Percentiles rank a stretch among this genome's conserved stretches.
These are phyloP conservation scores for Helicocarpus griseus DNA, from an alignment of 2,329 filamentous ascomycete genomes.

Conservation along the genomic window DNA sequence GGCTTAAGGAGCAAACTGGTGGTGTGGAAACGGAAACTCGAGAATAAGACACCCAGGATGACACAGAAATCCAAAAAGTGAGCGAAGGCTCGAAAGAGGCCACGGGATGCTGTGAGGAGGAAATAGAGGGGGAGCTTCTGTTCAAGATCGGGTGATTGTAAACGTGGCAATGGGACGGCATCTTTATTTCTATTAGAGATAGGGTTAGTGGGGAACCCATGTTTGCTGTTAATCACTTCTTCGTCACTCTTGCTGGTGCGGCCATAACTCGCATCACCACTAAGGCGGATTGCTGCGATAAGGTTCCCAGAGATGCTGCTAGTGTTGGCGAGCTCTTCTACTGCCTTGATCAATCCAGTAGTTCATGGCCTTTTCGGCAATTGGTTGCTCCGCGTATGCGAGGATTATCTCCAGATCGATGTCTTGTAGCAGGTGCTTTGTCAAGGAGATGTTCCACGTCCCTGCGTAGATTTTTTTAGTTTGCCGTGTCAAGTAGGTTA, in stretches of 20 bases:
- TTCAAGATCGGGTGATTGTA: not conserved
- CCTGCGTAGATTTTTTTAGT: not conserved
- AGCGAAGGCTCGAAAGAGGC: not conserved
- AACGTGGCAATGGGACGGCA: not conserved
- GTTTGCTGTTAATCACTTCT: no score
- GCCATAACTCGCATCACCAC: no score
- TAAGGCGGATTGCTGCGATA: not conserved
- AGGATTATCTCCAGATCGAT: not conserved
- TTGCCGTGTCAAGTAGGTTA: not conserved
- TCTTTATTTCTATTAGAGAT: not conserved
- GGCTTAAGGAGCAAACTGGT: not conserved
- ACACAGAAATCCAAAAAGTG: not conserved
- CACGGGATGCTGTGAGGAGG: not conserved
- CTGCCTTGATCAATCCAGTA: not conserved
- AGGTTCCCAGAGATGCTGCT: no score
- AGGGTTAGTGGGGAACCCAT: not conserved
- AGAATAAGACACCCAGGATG: not conserved
- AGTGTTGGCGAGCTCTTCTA: no score
- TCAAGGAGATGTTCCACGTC: not conserved
- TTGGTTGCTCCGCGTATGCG: not conserved
- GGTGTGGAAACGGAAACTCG: not conserved
- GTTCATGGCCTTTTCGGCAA: not conserved
- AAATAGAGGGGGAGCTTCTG: not conserved
- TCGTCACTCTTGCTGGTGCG: no score
- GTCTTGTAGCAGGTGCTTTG: not conserved